Evolutionary conservation across 176 grass and related monocot genomes (phyloP).

Genomic region (Phyllostachys edulis): DNA sequence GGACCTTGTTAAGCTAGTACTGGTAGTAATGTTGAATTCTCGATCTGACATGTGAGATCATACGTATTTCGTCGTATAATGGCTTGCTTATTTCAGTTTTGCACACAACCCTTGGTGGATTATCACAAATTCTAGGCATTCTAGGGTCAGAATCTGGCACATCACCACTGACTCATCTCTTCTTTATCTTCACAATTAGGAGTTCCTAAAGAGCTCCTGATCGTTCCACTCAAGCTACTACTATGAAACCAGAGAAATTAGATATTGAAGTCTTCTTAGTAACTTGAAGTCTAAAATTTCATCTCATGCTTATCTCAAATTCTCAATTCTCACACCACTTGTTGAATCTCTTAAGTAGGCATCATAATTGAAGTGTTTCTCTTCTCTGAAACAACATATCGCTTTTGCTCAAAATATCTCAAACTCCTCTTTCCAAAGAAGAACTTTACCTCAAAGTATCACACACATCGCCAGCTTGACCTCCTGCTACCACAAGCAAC

Average conservation of each 20-base stretch:
- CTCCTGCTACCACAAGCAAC: background rate
- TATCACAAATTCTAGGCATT: background rate
- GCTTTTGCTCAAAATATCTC: background rate
- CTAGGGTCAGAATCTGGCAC: background rate
- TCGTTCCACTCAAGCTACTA: background rate
- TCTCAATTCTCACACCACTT: background rate
- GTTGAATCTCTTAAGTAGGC: background rate
- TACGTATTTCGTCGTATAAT: conserved; percentile 5
- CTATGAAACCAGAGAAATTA: background rate
- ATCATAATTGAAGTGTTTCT: background rate
- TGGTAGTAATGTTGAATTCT: background rate
- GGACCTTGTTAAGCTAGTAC: too few species aligned
- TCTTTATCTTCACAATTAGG: background rate
- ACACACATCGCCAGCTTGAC: background rate
- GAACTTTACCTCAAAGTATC: background rate
- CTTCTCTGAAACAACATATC: background rate
- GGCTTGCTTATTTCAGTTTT: conserved; percentile 22
- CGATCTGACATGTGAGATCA: background rate
- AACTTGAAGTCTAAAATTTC: background rate
- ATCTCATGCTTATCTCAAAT: background rate
- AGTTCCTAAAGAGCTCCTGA: background rate
- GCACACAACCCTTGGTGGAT: background rate
- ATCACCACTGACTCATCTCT: background rate
- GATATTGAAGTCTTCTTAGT: background rate
- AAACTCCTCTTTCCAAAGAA: background rate